Evolutionary conservation across 345 rosid genomes (phyloP).

Genomic region (Carallia brachiata): DNA sequence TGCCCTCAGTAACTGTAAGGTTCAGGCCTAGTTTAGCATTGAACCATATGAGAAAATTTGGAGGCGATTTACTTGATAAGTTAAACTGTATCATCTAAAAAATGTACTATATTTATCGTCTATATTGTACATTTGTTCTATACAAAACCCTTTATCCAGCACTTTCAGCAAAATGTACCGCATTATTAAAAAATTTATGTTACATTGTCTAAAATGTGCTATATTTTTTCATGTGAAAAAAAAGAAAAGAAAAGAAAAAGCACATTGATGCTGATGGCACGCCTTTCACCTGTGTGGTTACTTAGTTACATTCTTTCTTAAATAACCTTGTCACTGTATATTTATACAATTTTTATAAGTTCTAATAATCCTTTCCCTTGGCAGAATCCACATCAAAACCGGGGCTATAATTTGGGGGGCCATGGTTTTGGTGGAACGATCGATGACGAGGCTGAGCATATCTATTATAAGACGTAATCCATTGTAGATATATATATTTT

Average conservation of each 20-base stretch:
- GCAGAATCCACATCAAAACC: conserved; percentile 2
- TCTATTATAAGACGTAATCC: conserved; percentile 22
- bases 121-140: no score
- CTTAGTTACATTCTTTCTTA: no score
- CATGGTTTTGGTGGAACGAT: conserved; percentile 3
- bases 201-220: no score
- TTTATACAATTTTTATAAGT: background rate
- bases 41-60: background rate
- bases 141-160: no score
- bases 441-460: conserved; percentile 14
- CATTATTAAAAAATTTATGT: no score
- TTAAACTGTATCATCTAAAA: background rate
- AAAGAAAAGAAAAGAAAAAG: no score
- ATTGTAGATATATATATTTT: background rate
- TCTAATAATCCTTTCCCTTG: background rate
- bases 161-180: no score
- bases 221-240: no score
- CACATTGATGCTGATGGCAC: no score
- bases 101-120: no score
- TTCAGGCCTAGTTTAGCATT: background rate
- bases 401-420: background rate
- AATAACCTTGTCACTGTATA: no score
- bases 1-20: background rate
- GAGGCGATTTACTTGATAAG: background rate
- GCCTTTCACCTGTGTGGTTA: no score